Conservation (phyloP, 805 yeast genomes). For the Pichia californica region DNA sequence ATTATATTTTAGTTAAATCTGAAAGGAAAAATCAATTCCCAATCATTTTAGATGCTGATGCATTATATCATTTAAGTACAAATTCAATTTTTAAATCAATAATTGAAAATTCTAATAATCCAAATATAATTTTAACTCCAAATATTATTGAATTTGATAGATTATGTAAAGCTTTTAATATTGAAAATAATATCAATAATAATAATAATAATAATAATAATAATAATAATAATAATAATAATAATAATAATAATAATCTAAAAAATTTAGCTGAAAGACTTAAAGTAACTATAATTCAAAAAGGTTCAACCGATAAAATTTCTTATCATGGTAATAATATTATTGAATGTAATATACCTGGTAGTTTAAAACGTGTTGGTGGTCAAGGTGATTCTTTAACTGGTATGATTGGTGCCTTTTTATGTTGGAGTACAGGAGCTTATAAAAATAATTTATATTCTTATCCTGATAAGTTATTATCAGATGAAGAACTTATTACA, state of each 20-base stretch:
- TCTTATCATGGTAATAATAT: conserved; percentile 38
- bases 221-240: no score
- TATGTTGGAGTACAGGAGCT: conserved; percentile 71
- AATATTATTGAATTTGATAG: conserved; percentile 81
- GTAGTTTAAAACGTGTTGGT: conserved; percentile 79
- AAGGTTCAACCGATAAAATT: conserved; percentile 65
- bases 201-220: no score
- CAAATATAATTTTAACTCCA: conserved; percentile 75
- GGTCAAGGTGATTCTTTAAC: conserved; percentile 96
- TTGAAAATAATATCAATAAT: conserved; percentile 19
- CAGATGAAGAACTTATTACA: conserved; percentile 28
- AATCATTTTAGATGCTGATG: conserved; percentile 86
- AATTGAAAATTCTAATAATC: conserved; percentile 33
- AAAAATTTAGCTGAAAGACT: conserved; percentile 39
- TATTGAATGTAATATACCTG: conserved; percentile 41
- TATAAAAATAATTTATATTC: conserved; percentile 51
- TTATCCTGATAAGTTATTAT: conserved; percentile 26
- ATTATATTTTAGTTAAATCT: conserved; percentile 38
- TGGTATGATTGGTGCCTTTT: conserved; percentile 76
- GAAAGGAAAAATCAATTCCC: conserved; percentile 48
- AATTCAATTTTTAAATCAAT: conserved; percentile 42
- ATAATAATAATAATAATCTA: no score
- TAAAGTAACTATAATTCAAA: conserved; percentile 59
- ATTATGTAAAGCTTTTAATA: conserved; percentile 34
- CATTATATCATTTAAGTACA: conserved; percentile 58